Conservation (phyloP, 2,329 filamentous ascomycete species). For the Blastomyces emzantsi region DNA sequence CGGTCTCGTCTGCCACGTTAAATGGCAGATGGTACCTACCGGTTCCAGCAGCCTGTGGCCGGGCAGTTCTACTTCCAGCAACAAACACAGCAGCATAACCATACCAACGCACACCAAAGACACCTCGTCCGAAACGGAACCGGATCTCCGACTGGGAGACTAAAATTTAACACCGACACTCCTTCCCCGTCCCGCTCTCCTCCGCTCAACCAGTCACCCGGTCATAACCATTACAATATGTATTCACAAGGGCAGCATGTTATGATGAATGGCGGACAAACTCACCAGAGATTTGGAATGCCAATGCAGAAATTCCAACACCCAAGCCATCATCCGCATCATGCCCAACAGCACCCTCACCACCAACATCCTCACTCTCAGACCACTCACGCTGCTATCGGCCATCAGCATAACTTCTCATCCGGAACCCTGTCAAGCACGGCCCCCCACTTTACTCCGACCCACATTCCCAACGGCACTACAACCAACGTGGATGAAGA, state of each 20-base stretch:
- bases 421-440: constrained; percentile 38
- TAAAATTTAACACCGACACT: constrained; percentile 40
- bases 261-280: constrained; percentile 43
- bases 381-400: constrained; percentile 32
- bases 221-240: constrained; percentile 39
- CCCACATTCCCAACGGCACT: constrained; percentile 52
- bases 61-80: constrained; percentile 41
- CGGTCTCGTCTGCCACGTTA: constrained; percentile 42
- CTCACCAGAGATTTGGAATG: constrained; percentile 42
- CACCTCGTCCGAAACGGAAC: constrained; percentile 39
- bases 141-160: constrained; percentile 37
- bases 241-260: constrained; percentile 42
- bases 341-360: constrained; percentile 35
- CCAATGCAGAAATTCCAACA: constrained; percentile 42
- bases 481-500: constrained; percentile 48
- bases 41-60: constrained; percentile 47
- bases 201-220: constrained; percentile 34
- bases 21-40: constrained; percentile 49
- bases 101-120: constrained; percentile 37
- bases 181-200: constrained; percentile 43
- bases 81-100: constrained; percentile 20
- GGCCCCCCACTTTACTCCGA: constrained; percentile 50
- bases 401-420: constrained; percentile 44
- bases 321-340: constrained; percentile 38
- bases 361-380: constrained; percentile 36